These are phyloP conservation scores for Penicillium dipodomyicola DNA, from an alignment of 495 filamentous ascomycete genomes.

Conservation along the genomic window DNA sequence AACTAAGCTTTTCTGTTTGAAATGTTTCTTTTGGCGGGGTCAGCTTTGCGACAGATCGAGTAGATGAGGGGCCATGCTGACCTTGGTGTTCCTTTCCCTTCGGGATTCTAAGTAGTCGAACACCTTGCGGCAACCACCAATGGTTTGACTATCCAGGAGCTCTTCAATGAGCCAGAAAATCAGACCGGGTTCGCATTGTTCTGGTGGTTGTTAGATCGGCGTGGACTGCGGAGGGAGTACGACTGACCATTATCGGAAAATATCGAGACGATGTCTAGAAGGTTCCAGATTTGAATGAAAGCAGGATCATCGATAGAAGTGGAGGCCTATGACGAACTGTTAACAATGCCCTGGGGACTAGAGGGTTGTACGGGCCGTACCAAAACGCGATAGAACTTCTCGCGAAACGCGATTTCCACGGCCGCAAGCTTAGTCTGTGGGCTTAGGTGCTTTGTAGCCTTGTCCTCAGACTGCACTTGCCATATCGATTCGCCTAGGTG, in stretches of 20 bases:
- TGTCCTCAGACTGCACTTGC: conserved; percentile 31
- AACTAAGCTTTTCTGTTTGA: conserved; percentile 79
- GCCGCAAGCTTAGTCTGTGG: conserved; percentile 57
- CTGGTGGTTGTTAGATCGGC: conserved; percentile 41
- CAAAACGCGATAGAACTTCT: conserved; percentile 71
- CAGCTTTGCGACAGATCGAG: conserved; percentile 7
- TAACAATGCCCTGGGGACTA: conserved; percentile 1
- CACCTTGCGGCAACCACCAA: conserved; percentile 80
- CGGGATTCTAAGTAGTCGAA: conserved; percentile 95
- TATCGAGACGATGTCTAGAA: conserved; percentile 84
- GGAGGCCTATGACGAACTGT: conserved; percentile 50
- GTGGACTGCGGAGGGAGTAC: not conserved
- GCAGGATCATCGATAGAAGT: conserved; percentile 68
- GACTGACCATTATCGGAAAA: conserved; percentile 72
- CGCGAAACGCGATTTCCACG: conserved; percentile 74
- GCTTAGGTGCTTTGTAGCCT: conserved; percentile 25
- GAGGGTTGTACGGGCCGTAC: conserved; percentile 45
- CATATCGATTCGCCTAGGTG: conserved; percentile 43
- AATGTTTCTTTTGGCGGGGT: conserved; percentile 57
- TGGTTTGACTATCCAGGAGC: conserved; percentile 91
- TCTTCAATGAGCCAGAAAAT: conserved; percentile 92
- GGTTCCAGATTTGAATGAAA: conserved; percentile 85
- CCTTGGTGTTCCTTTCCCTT: conserved; percentile 77
- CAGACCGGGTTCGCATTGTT: conserved; percentile 79
- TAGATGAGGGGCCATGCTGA: conserved; percentile 23